phyloP scores from a whole-genome alignment of 2,329 filamentous ascomycete species.

The Xylariaceae sp. region DNA sequence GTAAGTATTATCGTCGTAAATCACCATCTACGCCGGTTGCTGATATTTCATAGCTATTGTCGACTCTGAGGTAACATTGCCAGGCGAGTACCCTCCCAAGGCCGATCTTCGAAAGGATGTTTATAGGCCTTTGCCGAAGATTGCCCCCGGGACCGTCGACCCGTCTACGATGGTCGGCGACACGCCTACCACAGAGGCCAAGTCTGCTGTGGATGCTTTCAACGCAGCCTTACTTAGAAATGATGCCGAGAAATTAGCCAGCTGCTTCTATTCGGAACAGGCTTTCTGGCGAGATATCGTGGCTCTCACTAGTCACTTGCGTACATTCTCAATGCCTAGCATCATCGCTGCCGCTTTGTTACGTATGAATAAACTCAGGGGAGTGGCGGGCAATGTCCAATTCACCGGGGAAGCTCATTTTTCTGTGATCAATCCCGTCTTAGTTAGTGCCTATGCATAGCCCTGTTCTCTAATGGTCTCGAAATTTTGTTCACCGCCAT shows the following conservation, averaged over 20 bases:
- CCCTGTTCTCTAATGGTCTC: too few relatives aligned
- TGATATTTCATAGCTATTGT: too few relatives aligned
- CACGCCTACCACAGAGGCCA: conserved; percentile 13
- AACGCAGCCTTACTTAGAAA: conserved; percentile 22
- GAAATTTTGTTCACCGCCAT: too few relatives aligned
- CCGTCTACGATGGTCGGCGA: conserved; percentile 2
- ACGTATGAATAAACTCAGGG: conserved; percentile 22
- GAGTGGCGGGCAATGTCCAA: conserved; percentile 14
- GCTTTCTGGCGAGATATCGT: conserved; percentile 43
- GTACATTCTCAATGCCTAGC: conserved; percentile 34
- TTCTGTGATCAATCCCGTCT: conserved; percentile 15
- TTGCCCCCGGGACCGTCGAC: conserved; percentile 13
- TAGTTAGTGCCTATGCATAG: conserved; percentile 4
- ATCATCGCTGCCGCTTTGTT: conserved; percentile 32
- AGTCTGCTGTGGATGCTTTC: conserved; percentile 14
- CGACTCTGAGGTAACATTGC: too few relatives aligned
- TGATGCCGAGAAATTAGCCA: conserved; percentile 27
- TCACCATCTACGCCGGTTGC: too few relatives aligned
- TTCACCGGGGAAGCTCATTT: conserved; percentile 21
- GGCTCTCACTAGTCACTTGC: conserved; percentile 42
- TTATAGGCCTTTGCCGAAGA: conserved; percentile 31
- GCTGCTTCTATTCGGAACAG: conserved; percentile 37
- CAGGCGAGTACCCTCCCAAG: conserved; percentile 13
- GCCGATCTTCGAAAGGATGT: conserved; percentile 32
- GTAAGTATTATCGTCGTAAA: too few relatives aligned